Percentiles rank a stretch among this genome's conserved stretches.
Evolutionary conservation across 257 asterid species (phyloP).

Genomic region (Solanum piurae): DNA sequence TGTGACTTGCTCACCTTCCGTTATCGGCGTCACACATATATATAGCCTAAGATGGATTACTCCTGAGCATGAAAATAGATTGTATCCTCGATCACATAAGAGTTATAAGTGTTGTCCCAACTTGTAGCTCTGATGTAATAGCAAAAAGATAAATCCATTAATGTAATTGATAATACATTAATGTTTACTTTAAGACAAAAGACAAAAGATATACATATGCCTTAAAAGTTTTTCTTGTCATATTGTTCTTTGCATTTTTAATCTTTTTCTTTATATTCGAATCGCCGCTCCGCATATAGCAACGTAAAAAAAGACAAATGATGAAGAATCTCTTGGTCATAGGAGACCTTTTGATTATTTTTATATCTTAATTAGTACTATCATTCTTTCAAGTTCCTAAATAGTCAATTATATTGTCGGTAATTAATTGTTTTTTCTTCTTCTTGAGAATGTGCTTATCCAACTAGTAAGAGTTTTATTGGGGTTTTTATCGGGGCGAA

Average conservation of each 20-base stretch:
- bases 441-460: constrained; percentile 3
- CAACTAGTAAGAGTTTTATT: background rate
- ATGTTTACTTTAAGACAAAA: background rate
- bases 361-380: background rate
- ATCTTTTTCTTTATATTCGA: background rate
- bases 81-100: background rate
- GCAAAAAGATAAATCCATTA: background rate
- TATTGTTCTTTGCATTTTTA: background rate
- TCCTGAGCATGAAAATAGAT: background rate
- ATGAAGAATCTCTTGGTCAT: background rate
- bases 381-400: background rate
- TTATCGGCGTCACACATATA: background rate
- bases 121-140: background rate
- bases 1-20: background rate
- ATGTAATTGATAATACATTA: background rate
- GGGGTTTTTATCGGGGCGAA: background rate
- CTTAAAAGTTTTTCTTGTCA: background rate
- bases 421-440: background rate
- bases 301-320: background rate
- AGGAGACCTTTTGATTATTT: background rate
- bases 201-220: background rate
- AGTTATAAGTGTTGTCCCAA: background rate
- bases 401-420: background rate
- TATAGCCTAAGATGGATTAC: background rate
- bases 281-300: constrained; percentile 11